Conservation (phyloP, 2,329 filamentous ascomycete species). For the Talaromyces pinophilus region DNA sequence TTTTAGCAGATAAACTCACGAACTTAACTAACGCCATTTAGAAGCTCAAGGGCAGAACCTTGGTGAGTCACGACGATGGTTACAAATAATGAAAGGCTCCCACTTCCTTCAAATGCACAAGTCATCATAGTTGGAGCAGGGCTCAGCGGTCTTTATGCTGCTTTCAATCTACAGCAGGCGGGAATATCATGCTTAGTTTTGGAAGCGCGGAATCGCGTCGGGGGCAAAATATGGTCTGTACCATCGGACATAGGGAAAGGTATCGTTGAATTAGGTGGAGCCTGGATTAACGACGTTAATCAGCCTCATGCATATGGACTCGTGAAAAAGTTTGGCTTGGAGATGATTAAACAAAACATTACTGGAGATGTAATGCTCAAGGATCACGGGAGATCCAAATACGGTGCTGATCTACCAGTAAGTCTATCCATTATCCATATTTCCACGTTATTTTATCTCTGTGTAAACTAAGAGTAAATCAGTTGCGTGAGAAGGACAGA, state of each 20-base stretch:
- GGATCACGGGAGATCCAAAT: no score
- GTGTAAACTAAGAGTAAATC: no score
- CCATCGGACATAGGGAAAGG: slow-evolving; percentile 26
- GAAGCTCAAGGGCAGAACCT: no score
- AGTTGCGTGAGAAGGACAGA: no score
- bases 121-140: slow-evolving; percentile 37
- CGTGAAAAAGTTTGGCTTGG: slow-evolving; percentile 32
- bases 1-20: no score
- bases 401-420: neutral
- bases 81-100: no score
- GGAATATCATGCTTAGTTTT: slow-evolving; percentile 42
- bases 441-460: no score
- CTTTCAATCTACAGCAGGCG: slow-evolving; percentile 32
- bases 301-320: slow-evolving; percentile 35
- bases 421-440: neutral
- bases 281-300: slow-evolving; percentile 41
- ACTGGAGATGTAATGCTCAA: neutral
- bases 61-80: no score
- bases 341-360: slow-evolving; percentile 37
- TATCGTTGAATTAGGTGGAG: slow-evolving; percentile 38
- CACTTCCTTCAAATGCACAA: no score
- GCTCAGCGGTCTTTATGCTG: slow-evolving; percentile 42
- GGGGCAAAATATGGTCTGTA: slow-evolving; percentile 43
- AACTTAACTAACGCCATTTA: no score
- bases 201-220: slow-evolving; percentile 48